Percentiles rank a stretch among this genome's conserved stretches.
Evolutionary conservation across 768 basidiomycete genomes (phyloP).

Genomic region (Xerocomus spinulosus): DNA sequence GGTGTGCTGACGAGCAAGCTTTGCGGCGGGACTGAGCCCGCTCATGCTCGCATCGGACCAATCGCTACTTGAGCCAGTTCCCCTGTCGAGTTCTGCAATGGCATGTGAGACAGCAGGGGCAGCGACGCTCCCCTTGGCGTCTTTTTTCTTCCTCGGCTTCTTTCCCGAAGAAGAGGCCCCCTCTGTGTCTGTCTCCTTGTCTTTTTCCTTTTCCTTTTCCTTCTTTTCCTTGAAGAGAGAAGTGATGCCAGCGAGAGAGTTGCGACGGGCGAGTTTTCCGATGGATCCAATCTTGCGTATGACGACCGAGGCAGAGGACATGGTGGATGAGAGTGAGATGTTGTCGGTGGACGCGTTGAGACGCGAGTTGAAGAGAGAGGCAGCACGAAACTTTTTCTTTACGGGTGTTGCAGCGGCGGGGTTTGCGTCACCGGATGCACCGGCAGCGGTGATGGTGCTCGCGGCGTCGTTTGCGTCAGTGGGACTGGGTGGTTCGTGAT

Average conservation of each 20-base stretch:
- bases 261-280: slow-evolving; percentile 83
- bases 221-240: slow-evolving; percentile 90
- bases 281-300: slow-evolving; percentile 92
- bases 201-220: slow-evolving; percentile 33
- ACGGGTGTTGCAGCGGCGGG: slow-evolving; percentile 28
- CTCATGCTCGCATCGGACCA: slow-evolving; percentile 58
- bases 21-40: slow-evolving; percentile 86
- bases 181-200: slow-evolving; percentile 29
- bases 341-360: slow-evolving; percentile 90
- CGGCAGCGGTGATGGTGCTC: slow-evolving; percentile 37
- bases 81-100: slow-evolving; percentile 78
- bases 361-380: slow-evolving; percentile 81
- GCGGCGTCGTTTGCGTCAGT: slow-evolving; percentile 25
- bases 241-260: slow-evolving; percentile 87
- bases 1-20: slow-evolving; percentile 86
- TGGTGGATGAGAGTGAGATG: slow-evolving; percentile 91
- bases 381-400: slow-evolving; percentile 71
- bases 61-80: slow-evolving; percentile 38
- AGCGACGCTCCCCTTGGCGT: slow-evolving; percentile 59
- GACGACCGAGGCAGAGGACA: slow-evolving; percentile 93
- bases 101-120: slow-evolving; percentile 75
- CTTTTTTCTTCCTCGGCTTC: slow-evolving; percentile 49
- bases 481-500: slow-evolving; percentile 23
- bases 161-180: slow-evolving; percentile 33
- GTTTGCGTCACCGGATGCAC: slow-evolving; percentile 1